These are phyloP conservation scores for Skeletonema tropicum DNA, from an alignment of 108 stramenopile genomes.

Conservation along the genomic window DNA sequence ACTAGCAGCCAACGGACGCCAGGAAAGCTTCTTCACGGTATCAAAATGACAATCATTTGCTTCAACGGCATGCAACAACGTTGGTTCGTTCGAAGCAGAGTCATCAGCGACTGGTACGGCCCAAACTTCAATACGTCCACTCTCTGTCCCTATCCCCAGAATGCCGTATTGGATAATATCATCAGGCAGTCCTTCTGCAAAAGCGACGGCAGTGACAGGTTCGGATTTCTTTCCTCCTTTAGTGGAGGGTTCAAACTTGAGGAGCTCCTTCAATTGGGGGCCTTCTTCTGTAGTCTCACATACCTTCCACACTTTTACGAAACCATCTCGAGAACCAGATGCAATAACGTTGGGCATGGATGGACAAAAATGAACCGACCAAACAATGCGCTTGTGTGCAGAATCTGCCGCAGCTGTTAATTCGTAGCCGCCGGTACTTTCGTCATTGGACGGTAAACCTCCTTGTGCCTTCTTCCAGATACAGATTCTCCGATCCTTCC, in stretches of 20 bases:
- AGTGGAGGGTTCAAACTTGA: conserved; percentile 46
- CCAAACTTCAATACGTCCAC: conserved; percentile 82
- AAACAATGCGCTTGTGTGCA: conserved; percentile 89
- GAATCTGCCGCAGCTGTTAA: conserved; percentile 70
- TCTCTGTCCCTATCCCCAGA: conserved; percentile 75
- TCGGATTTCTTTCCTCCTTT: conserved; percentile 56
- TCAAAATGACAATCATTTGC: conserved; percentile 38
- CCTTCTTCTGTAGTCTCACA: conserved; percentile 25
- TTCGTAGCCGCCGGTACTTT: conserved; percentile 30
- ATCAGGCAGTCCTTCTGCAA: conserved; percentile 55
- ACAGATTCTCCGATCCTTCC: conserved; percentile 89
- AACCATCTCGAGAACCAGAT: conserved; percentile 84
- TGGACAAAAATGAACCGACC: conserved; percentile 83
- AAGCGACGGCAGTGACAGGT: conserved; percentile 80
- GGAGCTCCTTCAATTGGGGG: conserved; percentile 39
- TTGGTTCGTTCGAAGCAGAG: conserved; percentile 8
- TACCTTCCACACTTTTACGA: conserved; percentile 79
- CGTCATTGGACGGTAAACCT: background rate
- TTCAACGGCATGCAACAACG: conserved; percentile 26
- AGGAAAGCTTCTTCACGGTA: conserved; percentile 46
- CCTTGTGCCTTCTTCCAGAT: conserved; percentile 62
- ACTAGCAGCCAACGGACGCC: conserved; percentile 22
- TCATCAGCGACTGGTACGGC: conserved; percentile 37
- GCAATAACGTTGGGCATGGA: conserved; percentile 65
- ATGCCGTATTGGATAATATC: conserved; percentile 27